Evolutionary conservation across 805 yeast genomes (phyloP).

Genomic region (Danielia oregonensis): DNA sequence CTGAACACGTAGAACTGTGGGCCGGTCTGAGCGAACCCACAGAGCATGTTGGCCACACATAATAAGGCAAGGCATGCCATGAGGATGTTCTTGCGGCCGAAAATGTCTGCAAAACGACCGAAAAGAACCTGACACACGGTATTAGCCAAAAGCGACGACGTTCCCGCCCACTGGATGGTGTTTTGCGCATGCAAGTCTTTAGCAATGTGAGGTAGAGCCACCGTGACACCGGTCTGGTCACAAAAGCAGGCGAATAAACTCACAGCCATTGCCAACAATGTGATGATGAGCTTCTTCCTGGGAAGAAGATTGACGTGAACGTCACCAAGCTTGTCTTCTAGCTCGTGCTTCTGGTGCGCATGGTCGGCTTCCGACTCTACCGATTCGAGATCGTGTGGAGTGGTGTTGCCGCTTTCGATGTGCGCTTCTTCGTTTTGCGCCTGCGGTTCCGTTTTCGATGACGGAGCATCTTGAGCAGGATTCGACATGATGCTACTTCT

Average conservation of each 20-base stretch:
- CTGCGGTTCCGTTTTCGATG: too few relatives aligned
- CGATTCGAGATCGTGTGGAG: too few relatives aligned
- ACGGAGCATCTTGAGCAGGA: too few relatives aligned
- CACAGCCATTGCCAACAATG: slow-evolving; percentile 34
- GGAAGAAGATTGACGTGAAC: slow-evolving; percentile 43
- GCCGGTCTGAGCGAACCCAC: slow-evolving; percentile 41
- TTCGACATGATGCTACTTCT: too few relatives aligned
- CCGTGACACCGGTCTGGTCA: slow-evolving; percentile 48
- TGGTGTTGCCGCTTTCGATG: too few relatives aligned
- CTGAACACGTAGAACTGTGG: slow-evolving; percentile 46
- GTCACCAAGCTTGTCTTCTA: slow-evolving; percentile 32
- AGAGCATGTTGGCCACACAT: slow-evolving; percentile 41
- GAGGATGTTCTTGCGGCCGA: slow-evolving; percentile 49
- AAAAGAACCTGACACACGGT: slow-evolving; percentile 73
- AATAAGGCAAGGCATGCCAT: slow-evolving; percentile 43
- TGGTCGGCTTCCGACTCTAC: too few relatives aligned
- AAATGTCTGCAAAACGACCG: slow-evolving; percentile 66
- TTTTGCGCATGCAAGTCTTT: slow-evolving; percentile 42
- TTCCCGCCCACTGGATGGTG: slow-evolving; percentile 68
- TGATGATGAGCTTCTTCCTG: slow-evolving; percentile 30
- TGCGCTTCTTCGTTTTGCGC: too few relatives aligned
- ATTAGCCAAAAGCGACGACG: slow-evolving; percentile 63
- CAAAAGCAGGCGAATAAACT: slow-evolving; percentile 42
- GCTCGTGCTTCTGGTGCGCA: slow-evolving; percentile 1
- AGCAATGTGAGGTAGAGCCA: slow-evolving; percentile 48